Base-by-base conservation (phyloP, 768 basidiomycete genomes). In the Boletus sp. region DNA sequence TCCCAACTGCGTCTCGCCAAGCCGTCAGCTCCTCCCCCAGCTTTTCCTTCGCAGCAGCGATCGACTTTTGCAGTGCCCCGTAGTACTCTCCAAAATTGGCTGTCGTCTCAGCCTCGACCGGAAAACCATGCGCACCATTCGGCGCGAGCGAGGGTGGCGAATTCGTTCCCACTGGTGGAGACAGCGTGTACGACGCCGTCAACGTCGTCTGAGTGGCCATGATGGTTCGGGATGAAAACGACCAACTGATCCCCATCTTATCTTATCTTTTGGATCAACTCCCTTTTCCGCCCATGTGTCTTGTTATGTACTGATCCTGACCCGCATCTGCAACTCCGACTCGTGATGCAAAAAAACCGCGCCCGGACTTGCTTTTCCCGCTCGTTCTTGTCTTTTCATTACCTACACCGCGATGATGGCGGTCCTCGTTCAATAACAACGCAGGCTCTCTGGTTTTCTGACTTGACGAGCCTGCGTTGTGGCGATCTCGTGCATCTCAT, bases 1-100 rank as follows among this genome's bases (percentile, higher is more conserved):
- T 85, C 13, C 88, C 86, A 5, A 90, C 83, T 7, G 79, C 78
- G 69, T 91, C 88, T 62, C 85, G 78, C 89, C 88, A 90, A 6
- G 68, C 77, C 0, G 89, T 90, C 68, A 91, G 66, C 58, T 89
- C 85, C 41, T 82, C 76, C 10, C 89, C 89, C 5, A 88, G 59
- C 29, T 75, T 72, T 40, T 73, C 74, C 57, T 75, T 82, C 29
- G 85, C 85, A 34, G 74, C 70, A 33, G 71, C 72, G 47, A 90
- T 73, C 19, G 82, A 74, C 6, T 60, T 68, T 55, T 76, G 73
- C 38, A 90, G 67, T 2, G 69, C 72, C 1, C 69, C 65, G 53
- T 88, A 89, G 63, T 84, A 86, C 32, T 54, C 59, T 14, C 41
- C 11, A 0, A 14, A 8, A 3, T 48, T 29, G 10, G 10, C 53